Evolutionary conservation across 495 filamentous ascomycete genomes (phyloP).

Genomic region (Glutinoglossum americanum): DNA sequence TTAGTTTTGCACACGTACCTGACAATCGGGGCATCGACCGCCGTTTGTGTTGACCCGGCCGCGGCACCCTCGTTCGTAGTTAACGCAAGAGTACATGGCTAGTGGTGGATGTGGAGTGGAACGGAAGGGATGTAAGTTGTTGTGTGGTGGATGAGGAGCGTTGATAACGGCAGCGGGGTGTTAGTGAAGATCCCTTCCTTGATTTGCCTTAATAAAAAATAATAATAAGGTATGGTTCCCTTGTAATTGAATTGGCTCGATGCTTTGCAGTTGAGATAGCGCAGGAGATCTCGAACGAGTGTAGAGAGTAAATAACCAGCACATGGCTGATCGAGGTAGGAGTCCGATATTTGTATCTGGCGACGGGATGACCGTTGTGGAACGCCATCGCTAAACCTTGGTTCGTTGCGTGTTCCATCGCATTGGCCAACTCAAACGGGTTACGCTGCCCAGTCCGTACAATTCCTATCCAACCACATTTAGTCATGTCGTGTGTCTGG

Average conservation of each 20-base stretch:
- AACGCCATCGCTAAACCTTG: not conserved
- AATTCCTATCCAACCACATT: too few relatives aligned
- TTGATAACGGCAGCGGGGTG: too few relatives aligned
- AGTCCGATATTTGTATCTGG: not conserved
- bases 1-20: conserved; percentile 16
- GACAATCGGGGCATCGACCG: conserved; percentile 25
- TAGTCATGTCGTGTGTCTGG: not conserved
- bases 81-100: conserved; percentile 29
- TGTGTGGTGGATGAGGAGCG: not conserved
- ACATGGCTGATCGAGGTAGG: not conserved
- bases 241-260: too few relatives aligned
- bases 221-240: too few relatives aligned
- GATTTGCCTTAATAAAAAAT: too few relatives aligned
- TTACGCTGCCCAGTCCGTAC: not conserved
- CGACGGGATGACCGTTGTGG: not conserved
- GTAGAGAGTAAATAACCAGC: not conserved
- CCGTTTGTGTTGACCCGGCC: conserved; percentile 24
- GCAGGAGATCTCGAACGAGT: not conserved
- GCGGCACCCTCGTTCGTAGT: conserved; percentile 29
- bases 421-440: not conserved
- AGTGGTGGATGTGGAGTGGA: not conserved
- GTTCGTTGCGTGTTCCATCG: not conserved
- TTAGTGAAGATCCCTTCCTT: too few relatives aligned
- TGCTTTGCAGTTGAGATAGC: too few relatives aligned
- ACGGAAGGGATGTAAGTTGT: not conserved